These are phyloP conservation scores for Trichoderma sp. DNA, from an alignment of 2,329 filamentous ascomycete genomes.

Conservation along the genomic window DNA sequence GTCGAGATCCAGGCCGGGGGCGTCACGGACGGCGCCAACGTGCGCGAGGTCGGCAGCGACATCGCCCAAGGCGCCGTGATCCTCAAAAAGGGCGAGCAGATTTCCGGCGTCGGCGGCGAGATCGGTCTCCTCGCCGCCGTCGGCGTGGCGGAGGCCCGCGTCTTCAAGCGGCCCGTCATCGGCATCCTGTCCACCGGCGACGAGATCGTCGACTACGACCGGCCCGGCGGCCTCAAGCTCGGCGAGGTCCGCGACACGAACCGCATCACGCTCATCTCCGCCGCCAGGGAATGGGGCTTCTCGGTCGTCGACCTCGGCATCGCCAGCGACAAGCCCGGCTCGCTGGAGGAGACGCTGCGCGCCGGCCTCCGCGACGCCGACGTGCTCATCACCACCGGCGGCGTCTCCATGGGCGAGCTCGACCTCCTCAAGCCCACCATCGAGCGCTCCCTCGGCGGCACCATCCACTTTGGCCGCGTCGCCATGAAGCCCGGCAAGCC, in stretches of 20 bases:
- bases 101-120: conserved; percentile 85
- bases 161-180: conserved; percentile 74
- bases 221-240: conserved; percentile 58
- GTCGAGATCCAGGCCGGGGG: conserved; percentile 80
- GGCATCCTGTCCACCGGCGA: conserved; percentile 93
- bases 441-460: conserved; percentile 82
- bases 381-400: conserved; percentile 85
- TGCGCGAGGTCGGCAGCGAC: conserved; percentile 88
- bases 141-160: conserved; percentile 65
- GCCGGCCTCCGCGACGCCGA: conserved; percentile 71
- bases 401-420: conserved; percentile 96
- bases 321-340: conserved; percentile 67
- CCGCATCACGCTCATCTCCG: conserved; percentile 79
- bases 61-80: conserved; percentile 67
- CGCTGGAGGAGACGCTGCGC: conserved; percentile 74
- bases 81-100: conserved; percentile 72
- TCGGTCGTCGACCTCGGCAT: conserved; percentile 83
- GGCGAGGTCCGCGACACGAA: conserved; percentile 96
- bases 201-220: conserved; percentile 77
- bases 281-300: conserved; percentile 70
- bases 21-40: conserved; percentile 76
- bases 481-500: conserved; percentile 98
- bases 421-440: conserved; percentile 96
- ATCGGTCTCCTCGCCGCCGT: conserved; percentile 86
- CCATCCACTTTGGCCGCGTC: conserved; percentile 93